These are phyloP conservation scores for Clausena lansium DNA, from an alignment of 345 rosid genomes.

Conservation along the genomic window DNA sequence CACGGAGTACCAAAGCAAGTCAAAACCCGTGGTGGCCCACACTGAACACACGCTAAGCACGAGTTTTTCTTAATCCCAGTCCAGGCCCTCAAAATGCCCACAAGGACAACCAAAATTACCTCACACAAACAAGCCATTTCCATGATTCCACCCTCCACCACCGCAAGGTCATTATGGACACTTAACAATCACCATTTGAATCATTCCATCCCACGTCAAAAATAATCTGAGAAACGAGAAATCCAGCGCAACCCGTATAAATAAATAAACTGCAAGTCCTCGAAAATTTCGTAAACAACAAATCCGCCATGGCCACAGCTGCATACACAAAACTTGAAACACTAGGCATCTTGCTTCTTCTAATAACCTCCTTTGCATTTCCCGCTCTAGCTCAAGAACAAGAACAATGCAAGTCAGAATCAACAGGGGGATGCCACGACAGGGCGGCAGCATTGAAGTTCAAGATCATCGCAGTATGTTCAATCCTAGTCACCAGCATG, in stretches of 20 bases:
- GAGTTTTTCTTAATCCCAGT: background rate
- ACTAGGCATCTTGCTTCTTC: background rate
- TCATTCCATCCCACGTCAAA: background rate
- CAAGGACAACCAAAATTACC: background rate
- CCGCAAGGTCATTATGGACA: background rate
- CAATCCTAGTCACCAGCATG: slow-evolving; percentile 32
- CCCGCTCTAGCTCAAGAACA: slow-evolving; percentile 5
- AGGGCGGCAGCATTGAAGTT: slow-evolving; percentile 22
- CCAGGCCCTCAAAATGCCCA: background rate
- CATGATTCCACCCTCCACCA: too few species aligned
- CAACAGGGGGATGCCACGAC: slow-evolving; percentile 18
- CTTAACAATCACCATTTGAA: background rate
- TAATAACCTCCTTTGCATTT: slow-evolving; percentile 15
- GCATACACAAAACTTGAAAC: background rate
- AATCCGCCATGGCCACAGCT: background rate
- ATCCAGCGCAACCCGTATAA: background rate
- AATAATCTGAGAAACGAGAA: background rate
- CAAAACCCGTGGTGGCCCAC: background rate
- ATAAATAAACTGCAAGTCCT: background rate
- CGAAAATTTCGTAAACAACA: background rate
- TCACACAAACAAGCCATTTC: background rate
- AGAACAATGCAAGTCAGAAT: slow-evolving; percentile 9
- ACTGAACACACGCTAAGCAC: background rate
- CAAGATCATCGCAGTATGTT: slow-evolving; percentile 30
- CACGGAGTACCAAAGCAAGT: background rate